These are phyloP conservation scores for Solanum chaucha DNA, from an alignment of 257 asterid species.

Conservation along the genomic window DNA sequence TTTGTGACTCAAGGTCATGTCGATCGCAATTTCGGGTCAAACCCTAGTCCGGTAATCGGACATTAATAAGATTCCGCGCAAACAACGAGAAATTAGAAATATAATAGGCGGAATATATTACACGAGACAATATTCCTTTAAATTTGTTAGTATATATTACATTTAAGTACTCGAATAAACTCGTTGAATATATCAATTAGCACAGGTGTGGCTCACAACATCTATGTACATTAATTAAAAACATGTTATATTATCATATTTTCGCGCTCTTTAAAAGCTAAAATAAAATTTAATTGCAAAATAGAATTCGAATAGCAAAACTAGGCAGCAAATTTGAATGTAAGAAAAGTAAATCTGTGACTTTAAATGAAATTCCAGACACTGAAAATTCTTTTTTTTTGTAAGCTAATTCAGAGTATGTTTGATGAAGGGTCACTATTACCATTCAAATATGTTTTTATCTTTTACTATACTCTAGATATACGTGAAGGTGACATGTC, in stretches of 20 bases:
- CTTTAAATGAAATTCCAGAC: slow-evolving; percentile 1
- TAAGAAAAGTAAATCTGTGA: neutral
- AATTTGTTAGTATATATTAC: too few species aligned
- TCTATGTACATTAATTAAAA: neutral
- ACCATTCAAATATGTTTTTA: neutral
- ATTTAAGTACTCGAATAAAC: neutral
- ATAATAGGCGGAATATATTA: too few species aligned
- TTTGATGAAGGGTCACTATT: slow-evolving; percentile 14
- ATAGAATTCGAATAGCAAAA: neutral
- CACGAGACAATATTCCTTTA: too few species aligned
- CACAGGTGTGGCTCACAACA: neutral
- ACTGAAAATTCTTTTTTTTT: slow-evolving; percentile 6
- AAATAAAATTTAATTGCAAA: neutral
- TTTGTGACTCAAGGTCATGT: too few species aligned
- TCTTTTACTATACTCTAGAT: neutral
- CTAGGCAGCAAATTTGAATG: neutral
- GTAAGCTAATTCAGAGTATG: neutral
- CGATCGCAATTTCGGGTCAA: too few species aligned
- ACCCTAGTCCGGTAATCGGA: too few species aligned
- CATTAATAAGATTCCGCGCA: too few species aligned
- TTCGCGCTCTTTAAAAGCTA: neutral
- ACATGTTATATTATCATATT: neutral
- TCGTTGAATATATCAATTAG: neutral
- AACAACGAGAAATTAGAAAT: too few species aligned
- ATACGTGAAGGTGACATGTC: neutral